Evolutionary conservation across 768 basidiomycete genomes (phyloP), one percentile per base, ranked within the genome.

Genomic region (Termitomyces titanicus): DNA sequence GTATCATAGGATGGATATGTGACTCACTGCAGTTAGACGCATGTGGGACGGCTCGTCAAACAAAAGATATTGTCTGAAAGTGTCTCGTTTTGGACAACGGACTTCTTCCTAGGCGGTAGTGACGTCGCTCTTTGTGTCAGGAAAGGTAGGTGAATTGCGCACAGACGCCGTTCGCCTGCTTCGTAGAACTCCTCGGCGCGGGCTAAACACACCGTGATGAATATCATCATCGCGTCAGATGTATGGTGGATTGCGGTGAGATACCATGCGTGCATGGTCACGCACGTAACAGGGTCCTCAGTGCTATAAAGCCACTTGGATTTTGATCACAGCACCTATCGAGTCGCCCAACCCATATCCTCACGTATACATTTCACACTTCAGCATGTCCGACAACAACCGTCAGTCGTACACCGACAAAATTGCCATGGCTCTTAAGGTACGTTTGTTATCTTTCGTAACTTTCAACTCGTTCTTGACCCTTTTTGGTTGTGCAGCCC

Each of bases 391-490:
- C 64, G 82, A 85, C 64, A 68, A 73, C 49, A 74, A 68, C 54
- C 83, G 83, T 61, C 81, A 84, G 75, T 78, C 75, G 55, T 69
- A 82, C 70, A 79, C 80, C 64, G 81, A 84, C 75, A 85, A 84
- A 72, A 76, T 74, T 47, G 56, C 64, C 35, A 58, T 81, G 63
- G 70, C 78, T 42, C 3, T 82, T 50, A 82, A 84, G 79, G 82
- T 82, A 46, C 1, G 54, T 50, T 25, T 8, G 24, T 34, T 18
- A 5, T 2, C 3, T 13, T 8, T 24, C 11, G 35, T 31, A 29
- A 22, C 12, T 31, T 35, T 25, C 25, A 4, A 20, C 33, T 31
- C 31, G 20, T 15, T 12, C 50, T 33, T 45, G 9, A 53, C 25
- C 24, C 40, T 45, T 22, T 54, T 42, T 31, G 33, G 13, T 45